A percentile compares a stretch with the other conserved stretches of the same genome.
Conservation (phyloP, 179 eudicot species). For the Amaranthus tricolor region DNA sequence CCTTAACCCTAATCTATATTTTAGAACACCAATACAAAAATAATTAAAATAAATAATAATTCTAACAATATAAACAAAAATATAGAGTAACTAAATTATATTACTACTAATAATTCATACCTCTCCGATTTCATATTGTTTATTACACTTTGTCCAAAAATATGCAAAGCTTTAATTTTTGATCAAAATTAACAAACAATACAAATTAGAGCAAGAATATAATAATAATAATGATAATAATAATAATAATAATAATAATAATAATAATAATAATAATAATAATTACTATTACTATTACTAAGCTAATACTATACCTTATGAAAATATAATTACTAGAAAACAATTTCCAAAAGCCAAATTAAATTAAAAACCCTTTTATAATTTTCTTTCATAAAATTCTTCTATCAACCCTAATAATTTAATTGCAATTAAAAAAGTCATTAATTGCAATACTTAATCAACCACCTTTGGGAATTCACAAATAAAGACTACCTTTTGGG, state of each 20-base stretch:
- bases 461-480: conserved; percentile 5
- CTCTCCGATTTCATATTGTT: no score
- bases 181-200: no score
- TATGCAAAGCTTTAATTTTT: no score
- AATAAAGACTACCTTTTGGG: background rate
- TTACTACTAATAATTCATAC: no score
- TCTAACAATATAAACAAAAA: conserved; percentile 16
- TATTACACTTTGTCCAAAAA: no score
- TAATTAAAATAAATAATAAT: conserved; percentile 1
- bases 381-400: no score
- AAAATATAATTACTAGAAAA: no score
- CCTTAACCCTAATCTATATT: conserved; percentile 27
- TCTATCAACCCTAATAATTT: background rate
- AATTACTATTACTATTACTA: background rate
- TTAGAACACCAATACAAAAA: background rate
- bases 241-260: background rate
- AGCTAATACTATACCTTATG: conserved; percentile 11
- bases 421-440: conserved; percentile 4
- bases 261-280: background rate
- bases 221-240: no score
- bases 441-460: conserved; percentile 11
- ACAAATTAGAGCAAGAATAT: no score
- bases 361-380: no score
- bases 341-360: no score
- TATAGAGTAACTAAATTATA: no score